These are phyloP conservation scores for Linanthus parryae DNA, from an alignment of 148 eudicot species.

Conservation along the genomic window DNA sequence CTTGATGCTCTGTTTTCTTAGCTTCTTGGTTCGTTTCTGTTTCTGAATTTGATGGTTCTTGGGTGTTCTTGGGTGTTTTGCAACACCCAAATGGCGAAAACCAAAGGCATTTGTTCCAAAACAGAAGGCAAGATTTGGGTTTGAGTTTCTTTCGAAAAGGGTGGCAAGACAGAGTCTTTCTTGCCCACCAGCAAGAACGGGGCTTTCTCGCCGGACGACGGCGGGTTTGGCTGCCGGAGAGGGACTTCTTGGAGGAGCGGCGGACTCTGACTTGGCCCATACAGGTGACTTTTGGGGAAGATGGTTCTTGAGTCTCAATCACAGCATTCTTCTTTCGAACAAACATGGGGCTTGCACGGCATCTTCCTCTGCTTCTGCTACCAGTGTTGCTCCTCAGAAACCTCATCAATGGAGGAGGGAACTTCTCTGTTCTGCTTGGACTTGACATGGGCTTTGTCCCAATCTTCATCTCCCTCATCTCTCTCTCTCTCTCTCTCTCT, in stretches of 20 bases:
- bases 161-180: conserved; percentile 11
- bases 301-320: conserved; percentile 53
- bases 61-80: conserved; percentile 12
- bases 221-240: not conserved
- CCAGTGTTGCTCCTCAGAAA: conserved; percentile 47
- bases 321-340: conserved; percentile 29
- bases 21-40: not conserved
- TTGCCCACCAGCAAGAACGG: conserved; percentile 19
- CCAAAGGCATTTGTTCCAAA: conserved; percentile 35
- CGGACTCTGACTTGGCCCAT: conserved; percentile 79
- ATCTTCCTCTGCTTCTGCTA: conserved; percentile 49
- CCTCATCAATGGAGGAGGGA: conserved; percentile 76
- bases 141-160: not conserved
- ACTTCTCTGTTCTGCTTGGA: conserved; percentile 64
- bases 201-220: not conserved
- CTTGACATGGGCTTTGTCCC: conserved; percentile 62
- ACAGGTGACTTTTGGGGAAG: conserved; percentile 94
- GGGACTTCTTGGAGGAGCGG: conserved; percentile 25
- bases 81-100: conserved; percentile 36
- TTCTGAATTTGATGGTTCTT: conserved; percentile 15
- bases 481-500: not conserved
- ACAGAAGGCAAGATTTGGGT: no score
- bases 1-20: not conserved
- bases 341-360: conserved; percentile 51
- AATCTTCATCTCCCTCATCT: conserved; percentile 26